phyloP scores from a whole-genome alignment of 768 basidiomycete species.

The Tulasnella sp. region DNA sequence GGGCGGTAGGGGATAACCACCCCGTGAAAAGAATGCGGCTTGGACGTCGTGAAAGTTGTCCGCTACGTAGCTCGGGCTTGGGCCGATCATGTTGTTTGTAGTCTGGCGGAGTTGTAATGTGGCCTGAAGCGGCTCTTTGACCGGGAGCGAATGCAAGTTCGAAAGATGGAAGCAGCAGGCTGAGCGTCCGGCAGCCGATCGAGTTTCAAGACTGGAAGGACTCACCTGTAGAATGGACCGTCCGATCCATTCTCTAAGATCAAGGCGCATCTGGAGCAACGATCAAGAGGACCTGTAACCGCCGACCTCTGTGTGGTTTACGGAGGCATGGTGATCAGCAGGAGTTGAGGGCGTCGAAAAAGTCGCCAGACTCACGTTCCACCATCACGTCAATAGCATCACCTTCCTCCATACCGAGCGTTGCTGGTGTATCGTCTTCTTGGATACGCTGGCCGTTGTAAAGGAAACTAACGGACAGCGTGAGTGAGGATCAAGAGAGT shows the following conservation, averaged over 20 bases:
- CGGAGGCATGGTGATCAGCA: background rate
- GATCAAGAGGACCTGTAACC: background rate
- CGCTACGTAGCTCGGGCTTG: conserved; percentile 7
- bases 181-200: background rate
- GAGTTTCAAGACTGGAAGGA: background rate
- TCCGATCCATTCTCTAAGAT: conserved; percentile 6
- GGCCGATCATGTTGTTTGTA: conserved; percentile 14
- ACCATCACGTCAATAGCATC: conserved; percentile 97
- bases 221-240: background rate
- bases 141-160: background rate
- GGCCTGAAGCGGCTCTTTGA: background rate
- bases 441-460: conserved; percentile 82
- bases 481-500: background rate
- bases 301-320: background rate
- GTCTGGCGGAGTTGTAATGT: background rate
- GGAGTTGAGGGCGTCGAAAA: background rate
- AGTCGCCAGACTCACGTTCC: conserved; percentile 52
- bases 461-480: conserved; percentile 53
- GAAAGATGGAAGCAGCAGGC: background rate
- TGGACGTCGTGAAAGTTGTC: background rate
- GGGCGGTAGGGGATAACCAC: background rate
- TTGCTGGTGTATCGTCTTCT: conserved; percentile 79
- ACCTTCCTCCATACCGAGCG: conserved; percentile 75
- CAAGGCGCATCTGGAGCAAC: background rate
- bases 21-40: background rate